phyloP scores from a whole-genome alignment of 441 rosid genomes.

The Bruguiera hainesii region DNA sequence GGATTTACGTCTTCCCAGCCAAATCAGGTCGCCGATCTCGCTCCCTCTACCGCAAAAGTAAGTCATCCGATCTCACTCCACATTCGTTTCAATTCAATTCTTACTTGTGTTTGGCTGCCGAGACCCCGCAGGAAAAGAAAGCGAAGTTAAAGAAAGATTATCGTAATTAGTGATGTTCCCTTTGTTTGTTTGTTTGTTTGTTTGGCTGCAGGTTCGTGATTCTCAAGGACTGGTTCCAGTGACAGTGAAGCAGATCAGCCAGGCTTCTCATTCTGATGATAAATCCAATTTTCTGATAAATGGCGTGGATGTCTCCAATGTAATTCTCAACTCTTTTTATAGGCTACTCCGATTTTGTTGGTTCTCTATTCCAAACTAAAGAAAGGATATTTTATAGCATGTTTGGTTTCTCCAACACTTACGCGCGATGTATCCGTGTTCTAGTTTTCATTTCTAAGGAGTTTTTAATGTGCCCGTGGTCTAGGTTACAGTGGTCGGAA shows the following conservation, averaged over 20 bases:
- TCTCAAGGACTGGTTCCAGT: conserved; percentile 62
- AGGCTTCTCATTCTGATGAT: conserved; percentile 66
- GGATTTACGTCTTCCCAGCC: conserved; percentile 70
- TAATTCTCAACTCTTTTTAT: conserved; percentile 14
- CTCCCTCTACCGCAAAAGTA: conserved; percentile 54
- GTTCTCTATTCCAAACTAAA: neutral
- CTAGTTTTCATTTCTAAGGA: neutral
- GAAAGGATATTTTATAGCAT: neutral
- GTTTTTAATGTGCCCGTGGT: neutral
- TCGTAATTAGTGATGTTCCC: neutral
- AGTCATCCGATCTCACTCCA: conserved; percentile 9
- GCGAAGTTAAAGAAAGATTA: neutral
- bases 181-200: neutral
- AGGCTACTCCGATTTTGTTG: neutral
- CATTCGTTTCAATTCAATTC: neutral
- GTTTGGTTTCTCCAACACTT: neutral
- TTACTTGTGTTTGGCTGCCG: conserved; percentile 1
- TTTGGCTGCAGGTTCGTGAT: conserved; percentile 48
- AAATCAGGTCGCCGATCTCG: conserved; percentile 40
- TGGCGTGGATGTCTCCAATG: conserved; percentile 65
- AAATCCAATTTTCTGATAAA: conserved; percentile 62
- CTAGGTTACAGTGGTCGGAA: conserved; percentile 77
- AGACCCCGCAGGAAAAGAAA: neutral
- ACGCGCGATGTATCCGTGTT: too few species aligned
- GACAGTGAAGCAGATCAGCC: conserved; percentile 84